A percentile compares a stretch with the other conserved stretches of the same genome.
These are phyloP conservation scores for apple (Malus domestica) DNA, from an alignment of 306 rosid genomes.

Conservation along the genomic window ASM211411v1 NC_041789.1:25062001-25062500, in stretches of 20 bases:
- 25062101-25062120: no score
- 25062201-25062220: conserved; percentile 11
- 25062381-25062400: neutral
- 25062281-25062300: neutral
- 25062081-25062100: no score
- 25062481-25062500: no score
- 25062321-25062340: neutral
- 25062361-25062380: neutral
- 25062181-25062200: neutral
- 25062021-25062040: no score
- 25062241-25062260: neutral
- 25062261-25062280: neutral
- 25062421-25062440: no score
- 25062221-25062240: conserved; percentile 15
- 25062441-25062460: neutral
- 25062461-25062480: fast-evolving
- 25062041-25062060: no score
- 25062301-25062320: neutral
- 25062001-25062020: no score
- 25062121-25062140: no score
- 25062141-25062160: neutral
- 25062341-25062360: neutral
- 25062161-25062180: neutral
- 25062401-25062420: neutral
- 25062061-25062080: no score